Conservation (phyloP, 2,329 filamentous ascomycete genomes). For the Pochonia chlamydosporia region DNA sequence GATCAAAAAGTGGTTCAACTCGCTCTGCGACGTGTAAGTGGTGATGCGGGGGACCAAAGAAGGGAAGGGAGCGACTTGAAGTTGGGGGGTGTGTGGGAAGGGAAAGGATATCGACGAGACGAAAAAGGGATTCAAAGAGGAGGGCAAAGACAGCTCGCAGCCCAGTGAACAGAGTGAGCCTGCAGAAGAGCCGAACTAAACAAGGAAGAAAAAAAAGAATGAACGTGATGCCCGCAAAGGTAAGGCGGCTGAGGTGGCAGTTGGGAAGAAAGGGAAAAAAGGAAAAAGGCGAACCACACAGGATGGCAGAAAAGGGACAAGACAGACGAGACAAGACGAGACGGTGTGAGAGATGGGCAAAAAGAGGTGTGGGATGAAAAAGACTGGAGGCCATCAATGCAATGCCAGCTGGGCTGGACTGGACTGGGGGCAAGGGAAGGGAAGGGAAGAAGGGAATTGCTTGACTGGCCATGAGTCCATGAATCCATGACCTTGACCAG, state of each 20-base stretch:
- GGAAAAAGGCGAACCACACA: not conserved
- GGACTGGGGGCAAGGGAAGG: too few relatives aligned
- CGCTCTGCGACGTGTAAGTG: slow-evolving; percentile 11
- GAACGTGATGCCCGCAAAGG: not conserved
- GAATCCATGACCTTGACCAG: too few relatives aligned
- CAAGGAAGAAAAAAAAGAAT: slow-evolving; percentile 7
- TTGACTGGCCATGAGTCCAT: too few relatives aligned
- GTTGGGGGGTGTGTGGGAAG: not conserved
- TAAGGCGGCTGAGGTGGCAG: not conserved
- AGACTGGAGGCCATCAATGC: too few relatives aligned
- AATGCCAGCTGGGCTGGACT: not conserved
- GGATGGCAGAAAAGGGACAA: not conserved
- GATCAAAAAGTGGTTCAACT: slow-evolving; percentile 5
- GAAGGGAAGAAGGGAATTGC: too few relatives aligned
- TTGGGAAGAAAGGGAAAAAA: not conserved
- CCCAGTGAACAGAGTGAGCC: not conserved
- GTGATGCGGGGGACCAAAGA: slow-evolving; percentile 6
- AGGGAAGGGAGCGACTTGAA: slow-evolving; percentile 2
- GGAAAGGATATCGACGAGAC: not conserved
- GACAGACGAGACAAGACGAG: not conserved
- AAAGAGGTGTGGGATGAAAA: slow-evolving; percentile 4
- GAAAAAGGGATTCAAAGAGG: not conserved
- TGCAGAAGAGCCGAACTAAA: not conserved
- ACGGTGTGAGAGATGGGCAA: not conserved
- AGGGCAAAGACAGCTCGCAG: not conserved